phyloP scores from a whole-genome alignment of 2,329 filamentous ascomycete genomes.

The Aspergillus glaucus region DNA sequence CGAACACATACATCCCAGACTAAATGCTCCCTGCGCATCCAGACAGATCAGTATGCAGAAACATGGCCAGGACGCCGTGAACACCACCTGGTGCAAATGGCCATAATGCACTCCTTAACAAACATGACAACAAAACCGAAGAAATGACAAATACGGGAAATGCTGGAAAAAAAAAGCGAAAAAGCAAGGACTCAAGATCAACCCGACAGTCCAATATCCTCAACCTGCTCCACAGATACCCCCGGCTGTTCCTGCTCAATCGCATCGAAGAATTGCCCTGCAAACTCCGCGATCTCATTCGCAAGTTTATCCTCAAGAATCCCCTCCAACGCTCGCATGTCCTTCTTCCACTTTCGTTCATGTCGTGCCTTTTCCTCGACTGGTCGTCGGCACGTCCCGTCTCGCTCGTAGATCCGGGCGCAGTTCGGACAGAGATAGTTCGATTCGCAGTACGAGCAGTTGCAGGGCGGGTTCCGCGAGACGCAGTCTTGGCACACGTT shows the following conservation, averaged over 20 bases:
- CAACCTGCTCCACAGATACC: slow-evolving; percentile 1
- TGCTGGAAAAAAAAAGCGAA: neutral
- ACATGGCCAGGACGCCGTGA: neutral
- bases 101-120: neutral
- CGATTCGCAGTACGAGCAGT: slow-evolving; percentile 38
- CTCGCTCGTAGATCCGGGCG: slow-evolving; percentile 30
- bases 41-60: neutral
- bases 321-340: slow-evolving; percentile 35
- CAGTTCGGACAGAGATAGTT: slow-evolving; percentile 43
- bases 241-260: slow-evolving; percentile 12
- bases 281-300: slow-evolving; percentile 37
- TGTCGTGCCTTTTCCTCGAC: slow-evolving; percentile 33
- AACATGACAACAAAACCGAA: neutral
- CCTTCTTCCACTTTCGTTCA: slow-evolving; percentile 36
- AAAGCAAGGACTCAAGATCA: neutral
- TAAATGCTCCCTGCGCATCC: neutral
- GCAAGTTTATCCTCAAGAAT: slow-evolving; percentile 37
- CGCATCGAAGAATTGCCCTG: slow-evolving; percentile 34
- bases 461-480: slow-evolving; percentile 34
- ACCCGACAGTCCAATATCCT: slow-evolving; percentile 5
- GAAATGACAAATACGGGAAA: neutral
- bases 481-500: slow-evolving; percentile 43
- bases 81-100: neutral
- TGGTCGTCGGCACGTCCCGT: slow-evolving; percentile 34
- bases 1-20: neutral